Evolutionary conservation across 768 basidiomycete genomes (phyloP), one percentile per base, ranked within the genome.

Genomic region (Scleroderma bovista): DNA sequence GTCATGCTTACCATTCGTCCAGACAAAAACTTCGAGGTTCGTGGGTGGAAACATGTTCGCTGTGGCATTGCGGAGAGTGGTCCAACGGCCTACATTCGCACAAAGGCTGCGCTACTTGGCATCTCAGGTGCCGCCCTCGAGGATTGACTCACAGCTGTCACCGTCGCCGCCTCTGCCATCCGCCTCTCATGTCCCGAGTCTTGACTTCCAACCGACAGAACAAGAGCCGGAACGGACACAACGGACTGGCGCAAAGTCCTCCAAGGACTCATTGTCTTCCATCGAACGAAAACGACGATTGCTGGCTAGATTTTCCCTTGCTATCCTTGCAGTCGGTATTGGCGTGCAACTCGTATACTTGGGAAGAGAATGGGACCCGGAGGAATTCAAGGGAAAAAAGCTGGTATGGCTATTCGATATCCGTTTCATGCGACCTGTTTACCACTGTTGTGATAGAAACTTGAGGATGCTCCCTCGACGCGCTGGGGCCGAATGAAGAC

Each of bases 301-400:
- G 52, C 66, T 83, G 58, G 75, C 79, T 6, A 70, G 86, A 32
- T 57, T 82, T 1, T 74, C 79, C 17, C 60, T 87, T 39, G 79
- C 65, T 1, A 39, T 83, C 31, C 61, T 88, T 7, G 70, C 74
- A 4, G 60, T 83, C 11, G 88, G 78, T 3, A 65, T 86, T 4
- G 76, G 78, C 3, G 76, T 69, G 13, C 78, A 79, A 37, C 73
- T 75, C 1, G 72, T 81, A 43, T 84, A 84, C 51, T 74, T 90
- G 60, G 92, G 91, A 0, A 74, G 85, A 41, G 85, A 88, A 39
- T 94, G 88, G 87, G 81, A 83, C 15, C 76, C 73, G 49, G 81
- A 81, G 3, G 88, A 91, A 67, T 71, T 89, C 57, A 77, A 76
- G 62, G 69, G 60, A 42, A 81, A 79, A 69, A 83, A 79, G 61